Evolutionary conservation across 1,284 basidiomycete species (phyloP), one percentile per base, ranked within the genome.

Genomic region (Cryptococcus depauperatus): DNA sequence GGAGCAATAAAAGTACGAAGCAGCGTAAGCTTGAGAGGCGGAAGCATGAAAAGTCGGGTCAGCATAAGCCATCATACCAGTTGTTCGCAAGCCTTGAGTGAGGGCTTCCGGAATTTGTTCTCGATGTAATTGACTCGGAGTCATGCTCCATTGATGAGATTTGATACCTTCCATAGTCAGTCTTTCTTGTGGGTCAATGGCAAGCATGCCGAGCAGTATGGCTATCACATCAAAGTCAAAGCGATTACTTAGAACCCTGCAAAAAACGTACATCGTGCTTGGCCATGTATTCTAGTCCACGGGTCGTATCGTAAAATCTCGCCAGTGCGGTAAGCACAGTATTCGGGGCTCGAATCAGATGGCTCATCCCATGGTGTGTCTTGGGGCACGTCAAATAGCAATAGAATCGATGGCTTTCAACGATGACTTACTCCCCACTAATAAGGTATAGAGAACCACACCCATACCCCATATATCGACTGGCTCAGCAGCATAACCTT

Each of bases 331-430:
- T 86, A 98, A 6, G 80, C 78, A 22, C 71, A 65, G 65, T 80
- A 98, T 68, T 98, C 93, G 2, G 80, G 78, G 51, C 85, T 88
- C 18, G 76, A 75, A 1, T 70, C 63, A 0, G 90, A 90, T 3
- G 93, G 91, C 63, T 95, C 86, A 62, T 97, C 93, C 93, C 93
- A 98, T 1, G 93, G 95, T 0, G 93, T 97, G 64, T 95, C 90
- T 95, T 47, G 0, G n/a, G n/a, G n/a, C n/a, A n/a, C n/a, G n/a
- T n/a, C n/a, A 22, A 37, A 14, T 19, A 21, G 35, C 18, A 18
- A 33, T 27, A 8, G 10, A 7, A 9, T 23, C 19, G 5, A 7
- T n/a, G 22, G 16, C 26, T 14, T 10, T 11, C 11, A 25, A 4
- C 5, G 9, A 7, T 3, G 1, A 78, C 88, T 57, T 65, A 92